A percentile compares a stretch with the other conserved stretches of the same genome.
Evolutionary conservation across 345 rosid species (phyloP).

Genomic region (Corchorus capsularis): DNA sequence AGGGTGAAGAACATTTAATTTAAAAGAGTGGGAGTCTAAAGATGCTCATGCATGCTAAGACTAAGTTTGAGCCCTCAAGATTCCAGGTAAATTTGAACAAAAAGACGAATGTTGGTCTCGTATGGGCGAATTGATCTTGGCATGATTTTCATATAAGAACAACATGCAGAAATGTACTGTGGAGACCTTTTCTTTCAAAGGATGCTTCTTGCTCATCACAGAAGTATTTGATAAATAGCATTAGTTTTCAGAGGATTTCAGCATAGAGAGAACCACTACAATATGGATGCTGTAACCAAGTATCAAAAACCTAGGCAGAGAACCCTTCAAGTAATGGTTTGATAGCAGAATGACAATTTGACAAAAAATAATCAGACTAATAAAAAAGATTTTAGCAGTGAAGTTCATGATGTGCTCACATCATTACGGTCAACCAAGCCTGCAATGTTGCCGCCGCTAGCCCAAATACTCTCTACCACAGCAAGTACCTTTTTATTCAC

Average conservation of each 20-base stretch:
- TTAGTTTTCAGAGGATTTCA: background rate
- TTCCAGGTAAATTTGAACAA: background rate
- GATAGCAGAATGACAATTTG: background rate
- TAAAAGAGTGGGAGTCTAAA: background rate
- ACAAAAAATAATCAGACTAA: background rate
- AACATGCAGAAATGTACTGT: background rate
- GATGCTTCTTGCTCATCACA: background rate
- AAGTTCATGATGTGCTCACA: slow-evolving; percentile 52
- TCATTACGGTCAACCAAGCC: slow-evolving; percentile 88
- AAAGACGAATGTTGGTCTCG: background rate
- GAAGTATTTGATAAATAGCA: background rate
- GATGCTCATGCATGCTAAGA: slow-evolving; percentile 1
- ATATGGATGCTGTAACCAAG: background rate
- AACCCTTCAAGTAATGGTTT: background rate
- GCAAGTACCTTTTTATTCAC: slow-evolving; percentile 71
- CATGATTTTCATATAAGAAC: background rate
- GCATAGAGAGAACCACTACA: slow-evolving; percentile 11
- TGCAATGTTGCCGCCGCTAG: slow-evolving; percentile 76
- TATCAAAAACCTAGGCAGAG: background rate
- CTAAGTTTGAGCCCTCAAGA: background rate
- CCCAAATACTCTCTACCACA: slow-evolving; percentile 89
- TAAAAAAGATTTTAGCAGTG: background rate
- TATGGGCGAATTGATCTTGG: background rate
- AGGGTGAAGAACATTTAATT: background rate
- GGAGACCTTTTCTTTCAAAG: slow-evolving; percentile 3